Evolutionary conservation across 2,329 filamentous ascomycete species (phyloP).

Genomic region (Neobulgaria alba): DNA sequence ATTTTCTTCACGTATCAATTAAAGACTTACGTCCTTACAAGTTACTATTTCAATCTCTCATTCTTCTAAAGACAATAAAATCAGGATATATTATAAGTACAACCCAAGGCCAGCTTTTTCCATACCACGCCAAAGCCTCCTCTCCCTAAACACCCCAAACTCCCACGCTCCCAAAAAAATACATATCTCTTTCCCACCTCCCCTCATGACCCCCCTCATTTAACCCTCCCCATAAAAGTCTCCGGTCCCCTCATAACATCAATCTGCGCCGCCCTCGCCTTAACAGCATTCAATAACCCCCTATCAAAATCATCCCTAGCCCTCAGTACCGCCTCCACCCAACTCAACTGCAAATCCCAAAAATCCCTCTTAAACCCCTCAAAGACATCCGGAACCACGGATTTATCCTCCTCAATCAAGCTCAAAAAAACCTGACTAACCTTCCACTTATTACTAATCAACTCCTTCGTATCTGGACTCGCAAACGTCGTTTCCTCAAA

Average conservation of each 20-base stretch:
- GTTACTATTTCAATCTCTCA: too few species aligned
- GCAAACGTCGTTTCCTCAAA: slow-evolving; percentile 57
- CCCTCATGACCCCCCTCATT: slow-evolving; percentile 36
- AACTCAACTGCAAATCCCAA: slow-evolving; percentile 90
- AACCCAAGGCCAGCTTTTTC: too few species aligned
- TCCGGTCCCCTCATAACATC: slow-evolving; percentile 73
- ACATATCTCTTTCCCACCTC: too few species aligned
- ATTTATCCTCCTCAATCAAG: slow-evolving; percentile 69
- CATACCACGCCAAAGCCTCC: too few species aligned
- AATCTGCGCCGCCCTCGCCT: slow-evolving; percentile 79
- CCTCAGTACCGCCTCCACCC: slow-evolving; percentile 88
- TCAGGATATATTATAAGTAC: too few species aligned
- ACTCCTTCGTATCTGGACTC: slow-evolving; percentile 57
- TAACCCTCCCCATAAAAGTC: slow-evolving; percentile 92
- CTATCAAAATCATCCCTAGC: slow-evolving; percentile 90
- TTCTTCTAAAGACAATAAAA: too few species aligned
- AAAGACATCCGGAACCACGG: slow-evolving; percentile 67
- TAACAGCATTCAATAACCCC: slow-evolving; percentile 78
- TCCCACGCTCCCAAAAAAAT: slow-evolving; percentile 1
- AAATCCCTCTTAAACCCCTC: slow-evolving; percentile 76
- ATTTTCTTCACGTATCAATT: too few species aligned
- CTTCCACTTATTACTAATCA: slow-evolving; percentile 87
- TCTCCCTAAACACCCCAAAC: too few species aligned
- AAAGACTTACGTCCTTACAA: too few species aligned
- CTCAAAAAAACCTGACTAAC: slow-evolving; percentile 78